Base-by-base conservation (phyloP, 1,284 basidiomycete species). In the Neonothopanus nambi region DNA sequence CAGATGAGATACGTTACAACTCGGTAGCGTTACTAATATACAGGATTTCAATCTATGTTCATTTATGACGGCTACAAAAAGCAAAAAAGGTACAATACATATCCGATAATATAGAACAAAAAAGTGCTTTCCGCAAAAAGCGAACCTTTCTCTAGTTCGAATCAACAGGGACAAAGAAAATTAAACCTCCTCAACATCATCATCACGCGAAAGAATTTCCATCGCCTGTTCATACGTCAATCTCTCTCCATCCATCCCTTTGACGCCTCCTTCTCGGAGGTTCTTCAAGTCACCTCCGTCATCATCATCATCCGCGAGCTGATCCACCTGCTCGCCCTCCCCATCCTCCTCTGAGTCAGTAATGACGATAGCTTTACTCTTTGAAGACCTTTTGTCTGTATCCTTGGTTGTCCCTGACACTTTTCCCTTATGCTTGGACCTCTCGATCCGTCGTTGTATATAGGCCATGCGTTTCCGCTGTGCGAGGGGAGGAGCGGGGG, bases 391-490 rank as follows among this genome's bases (percentile, higher is more conserved):
- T 26, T 42, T 24, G 37, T 15, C 20, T 30, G 13, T 30, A 6
- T 37, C 37, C 15, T 41, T 28, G 28, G 26, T 44, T 15, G 54
- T 51, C 18, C 52, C 47, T 21, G 46, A 42, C 7, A 35, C 23
- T 39, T 44, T 48, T 17, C 41, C 52, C 39, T 50, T 52, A 26
- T 41, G 33, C 40, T 49, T 59, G n/a, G 55, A 51, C 23, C 51
- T 24, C 37, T 59, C 58, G 17, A 61, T 52, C 3, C 58, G 57
- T 39, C 42, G 51, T 8, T 40, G 30, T 38, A 55, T 56, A 48
- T 52, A 58, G 9, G 42, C 57, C 23, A 48, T 36, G 6, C 54
- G 54, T 54, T 47, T 59, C 30, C 43, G 39, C 37, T 50, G 54
- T n/a, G 24, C 56, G 28, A 38, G 48, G 15, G 41, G 56, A 42